phyloP scores from a whole-genome alignment of 345 rosid genomes.

The Rubroshorea leprosula region DNA sequence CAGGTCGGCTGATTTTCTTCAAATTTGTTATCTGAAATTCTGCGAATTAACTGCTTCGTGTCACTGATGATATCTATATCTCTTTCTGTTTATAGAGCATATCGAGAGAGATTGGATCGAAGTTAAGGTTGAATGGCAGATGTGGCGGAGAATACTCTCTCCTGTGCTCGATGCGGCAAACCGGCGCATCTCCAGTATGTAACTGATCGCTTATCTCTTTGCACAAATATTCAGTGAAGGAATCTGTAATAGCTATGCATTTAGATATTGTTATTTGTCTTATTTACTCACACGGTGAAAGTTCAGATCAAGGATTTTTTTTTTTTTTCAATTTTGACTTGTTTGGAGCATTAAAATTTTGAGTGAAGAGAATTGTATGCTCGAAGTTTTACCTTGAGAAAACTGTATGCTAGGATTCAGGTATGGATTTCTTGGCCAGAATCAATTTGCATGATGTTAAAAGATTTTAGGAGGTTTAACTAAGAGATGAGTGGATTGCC shows the following conservation, averaged over 20 bases:
- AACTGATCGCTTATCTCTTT: not conserved
- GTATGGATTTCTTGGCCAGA: no score
- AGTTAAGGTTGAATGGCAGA: conserved; percentile 40
- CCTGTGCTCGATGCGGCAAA: conserved; percentile 51
- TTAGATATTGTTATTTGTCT: not conserved
- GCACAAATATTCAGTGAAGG: not conserved
- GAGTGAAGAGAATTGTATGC: not conserved
- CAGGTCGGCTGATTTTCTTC: not conserved
- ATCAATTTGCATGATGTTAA: no score
- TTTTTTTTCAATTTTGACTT: not conserved
- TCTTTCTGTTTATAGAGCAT: no score
- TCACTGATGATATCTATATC: not conserved
- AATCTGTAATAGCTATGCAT: not conserved
- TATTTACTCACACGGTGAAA: not conserved
- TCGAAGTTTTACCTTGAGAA: not conserved
- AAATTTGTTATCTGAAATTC: not conserved
- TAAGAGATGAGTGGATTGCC: not conserved
- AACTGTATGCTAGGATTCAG: not conserved
- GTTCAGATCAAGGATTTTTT: not conserved
- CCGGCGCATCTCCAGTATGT: conserved; percentile 58
- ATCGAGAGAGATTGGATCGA: not conserved
- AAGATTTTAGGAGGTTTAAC: not conserved
- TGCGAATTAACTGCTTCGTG: not conserved
- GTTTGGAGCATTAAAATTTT: not conserved
- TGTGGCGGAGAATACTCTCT: conserved; percentile 27